phyloP scores from a whole-genome alignment of 2,329 filamentous ascomycete genomes.

The Ustulina deusta region DNA sequence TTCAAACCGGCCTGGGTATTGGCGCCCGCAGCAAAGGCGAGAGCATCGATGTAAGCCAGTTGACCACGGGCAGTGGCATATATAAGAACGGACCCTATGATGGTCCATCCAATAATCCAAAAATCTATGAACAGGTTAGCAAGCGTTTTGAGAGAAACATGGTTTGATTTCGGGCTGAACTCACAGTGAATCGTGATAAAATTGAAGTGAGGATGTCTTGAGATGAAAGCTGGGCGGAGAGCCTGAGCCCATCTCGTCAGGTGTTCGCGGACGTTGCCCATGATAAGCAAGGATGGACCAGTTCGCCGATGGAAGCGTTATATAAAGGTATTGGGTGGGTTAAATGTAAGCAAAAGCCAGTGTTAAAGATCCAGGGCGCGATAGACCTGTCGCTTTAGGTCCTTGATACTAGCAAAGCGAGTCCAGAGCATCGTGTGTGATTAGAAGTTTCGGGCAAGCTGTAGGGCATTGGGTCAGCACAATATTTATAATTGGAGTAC shows the following conservation, averaged over 20 bases:
- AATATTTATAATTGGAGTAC: neutral
- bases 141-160: neutral
- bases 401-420: constrained; percentile 37
- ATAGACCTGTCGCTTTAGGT: constrained; percentile 45
- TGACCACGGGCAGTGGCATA: constrained; percentile 70
- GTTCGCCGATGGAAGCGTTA: neutral
- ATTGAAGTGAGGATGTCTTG: constrained; percentile 76
- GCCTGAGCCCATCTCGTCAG: constrained; percentile 60
- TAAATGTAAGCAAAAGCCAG: constrained; percentile 27
- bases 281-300: constrained; percentile 41
- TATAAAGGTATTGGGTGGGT: neutral
- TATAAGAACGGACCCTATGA: constrained; percentile 82
- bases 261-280: constrained; percentile 51
- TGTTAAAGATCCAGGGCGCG: constrained; percentile 43
- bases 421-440: constrained; percentile 43
- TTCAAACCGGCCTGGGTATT: constrained; percentile 96
- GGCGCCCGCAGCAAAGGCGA: constrained; percentile 87
- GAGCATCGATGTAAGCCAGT: constrained; percentile 83
- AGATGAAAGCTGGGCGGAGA: constrained; percentile 68
- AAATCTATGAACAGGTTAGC: constrained; percentile 66
- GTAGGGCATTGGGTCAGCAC: constrained; percentile 26
- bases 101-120: constrained; percentile 79
- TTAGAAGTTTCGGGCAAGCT: constrained; percentile 27
- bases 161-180: constrained; percentile 48
- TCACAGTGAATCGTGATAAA: constrained; percentile 85